A percentile compares a stretch with the other conserved stretches of the same genome.
phyloP scores from a whole-genome alignment of 768 basidiomycete species.

The Naganishia antarctica region DNA sequence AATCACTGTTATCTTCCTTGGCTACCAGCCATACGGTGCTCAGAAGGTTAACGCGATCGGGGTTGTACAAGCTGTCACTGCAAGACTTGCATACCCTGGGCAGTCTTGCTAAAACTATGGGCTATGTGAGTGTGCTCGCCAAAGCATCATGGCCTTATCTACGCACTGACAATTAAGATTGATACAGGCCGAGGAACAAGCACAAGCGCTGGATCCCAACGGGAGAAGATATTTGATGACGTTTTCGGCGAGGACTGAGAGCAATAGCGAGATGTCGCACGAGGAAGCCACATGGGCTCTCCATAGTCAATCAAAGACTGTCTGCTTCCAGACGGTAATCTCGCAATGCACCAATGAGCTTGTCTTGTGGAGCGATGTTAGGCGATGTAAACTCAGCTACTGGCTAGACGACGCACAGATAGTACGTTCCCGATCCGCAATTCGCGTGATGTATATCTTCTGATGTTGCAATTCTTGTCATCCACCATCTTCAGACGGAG shows the following conservation, averaged over 20 bases:
- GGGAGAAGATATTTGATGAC: conserved; percentile 13
- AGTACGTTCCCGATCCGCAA: background rate
- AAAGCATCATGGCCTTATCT: background rate
- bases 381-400: conserved; percentile 5
- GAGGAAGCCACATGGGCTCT: conserved; percentile 15
- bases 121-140: background rate
- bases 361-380: conserved; percentile 7
- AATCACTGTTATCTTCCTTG: conserved; percentile 1
- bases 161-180: too few relatives aligned
- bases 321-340: conserved; percentile 6
- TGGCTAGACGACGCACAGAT: conserved; percentile 12
- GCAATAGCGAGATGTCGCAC: background rate
- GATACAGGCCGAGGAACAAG: conserved; percentile 5
- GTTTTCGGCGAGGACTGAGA: background rate
- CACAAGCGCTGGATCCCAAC: conserved; percentile 19
- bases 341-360: conserved; percentile 9
- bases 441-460: background rate
- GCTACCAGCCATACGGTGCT: background rate
- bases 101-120: conserved; percentile 1
- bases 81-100: conserved; percentile 2
- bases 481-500: background rate
- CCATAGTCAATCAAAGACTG: conserved; percentile 3
- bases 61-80: conserved; percentile 1
- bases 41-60: background rate
- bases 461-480: background rate